Percentiles rank a stretch among this genome's conserved stretches.
These are phyloP conservation scores for Spinacia oleracea DNA, from an alignment of 179 eudicot species.

Conservation along the genomic window DNA sequence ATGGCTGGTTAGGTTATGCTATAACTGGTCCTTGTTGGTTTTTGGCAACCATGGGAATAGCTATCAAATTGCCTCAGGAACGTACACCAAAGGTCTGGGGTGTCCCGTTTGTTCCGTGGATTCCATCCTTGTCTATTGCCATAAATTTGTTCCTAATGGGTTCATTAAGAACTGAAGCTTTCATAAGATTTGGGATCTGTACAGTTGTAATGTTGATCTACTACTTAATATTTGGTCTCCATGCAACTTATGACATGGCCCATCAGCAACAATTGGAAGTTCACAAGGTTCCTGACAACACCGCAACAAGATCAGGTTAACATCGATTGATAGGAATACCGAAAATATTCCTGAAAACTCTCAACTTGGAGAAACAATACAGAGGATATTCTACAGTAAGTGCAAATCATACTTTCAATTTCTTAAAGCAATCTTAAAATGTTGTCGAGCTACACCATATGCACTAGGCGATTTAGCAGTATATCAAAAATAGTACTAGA, in stretches of 20 bases:
- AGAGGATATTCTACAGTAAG: too few species aligned
- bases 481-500: too few species aligned
- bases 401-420: too few species aligned
- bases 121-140: conserved; percentile 27
- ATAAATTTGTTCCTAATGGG: conserved; percentile 33
- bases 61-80: conserved; percentile 23
- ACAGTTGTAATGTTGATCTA: conserved; percentile 27
- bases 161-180: conserved; percentile 28
- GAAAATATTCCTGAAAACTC: too few species aligned
- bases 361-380: too few species aligned
- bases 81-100: conserved; percentile 30
- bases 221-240: conserved; percentile 29
- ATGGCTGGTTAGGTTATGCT: conserved; percentile 24
- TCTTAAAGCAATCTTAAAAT: too few species aligned
- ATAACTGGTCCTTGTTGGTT: conserved; percentile 31
- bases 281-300: not conserved
- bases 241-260: conserved; percentile 33
- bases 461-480: too few species aligned
- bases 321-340: not conserved
- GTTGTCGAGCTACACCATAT: too few species aligned
- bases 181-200: conserved; percentile 26
- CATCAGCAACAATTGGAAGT: conserved; percentile 9
- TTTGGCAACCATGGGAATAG: conserved; percentile 23
- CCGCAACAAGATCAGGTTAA: not conserved
- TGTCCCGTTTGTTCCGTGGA: conserved; percentile 30